A percentile compares a stretch with the other conserved stretches of the same genome.
Conservation (phyloP, 2,329 filamentous ascomycete species). For the Plectosphaerella plurivora region DNA sequence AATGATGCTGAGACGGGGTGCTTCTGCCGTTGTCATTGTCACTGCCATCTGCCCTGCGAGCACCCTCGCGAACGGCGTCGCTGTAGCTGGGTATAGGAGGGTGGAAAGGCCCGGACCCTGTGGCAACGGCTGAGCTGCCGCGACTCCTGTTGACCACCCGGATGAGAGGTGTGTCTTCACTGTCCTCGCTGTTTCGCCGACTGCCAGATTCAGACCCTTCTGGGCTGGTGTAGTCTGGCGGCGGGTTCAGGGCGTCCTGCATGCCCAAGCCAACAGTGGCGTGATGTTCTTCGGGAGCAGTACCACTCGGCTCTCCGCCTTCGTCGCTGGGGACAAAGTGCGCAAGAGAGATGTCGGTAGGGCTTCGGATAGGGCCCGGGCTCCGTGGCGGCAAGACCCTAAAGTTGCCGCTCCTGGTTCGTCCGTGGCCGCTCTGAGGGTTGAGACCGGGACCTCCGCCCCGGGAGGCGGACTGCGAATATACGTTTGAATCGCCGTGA, state of each 20-base stretch:
- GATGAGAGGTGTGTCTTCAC: slow-evolving; percentile 50
- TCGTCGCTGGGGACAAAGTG: slow-evolving; percentile 71
- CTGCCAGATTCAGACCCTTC: slow-evolving; percentile 54
- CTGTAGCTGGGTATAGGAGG: slow-evolving; percentile 82
- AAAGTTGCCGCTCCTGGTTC: slow-evolving; percentile 75
- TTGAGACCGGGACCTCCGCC: slow-evolving; percentile 41
- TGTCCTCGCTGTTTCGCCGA: slow-evolving; percentile 53
- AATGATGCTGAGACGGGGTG: slow-evolving; percentile 1
- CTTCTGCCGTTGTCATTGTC: background rate
- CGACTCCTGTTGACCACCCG: slow-evolving; percentile 45
- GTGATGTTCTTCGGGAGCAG: slow-evolving; percentile 20
- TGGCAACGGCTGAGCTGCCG: slow-evolving; percentile 39
- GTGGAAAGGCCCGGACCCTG: slow-evolving; percentile 20
- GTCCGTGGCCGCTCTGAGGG: slow-evolving; percentile 57
- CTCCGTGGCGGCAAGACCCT: slow-evolving; percentile 73
- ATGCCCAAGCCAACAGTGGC: slow-evolving; percentile 37
- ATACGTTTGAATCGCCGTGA: slow-evolving; percentile 35
- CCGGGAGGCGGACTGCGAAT: slow-evolving; percentile 33
- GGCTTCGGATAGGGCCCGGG: slow-evolving; percentile 83
- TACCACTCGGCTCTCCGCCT: slow-evolving; percentile 62
- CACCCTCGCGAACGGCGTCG: slow-evolving; percentile 61
- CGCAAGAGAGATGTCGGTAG: slow-evolving; percentile 92
- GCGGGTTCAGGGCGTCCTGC: slow-evolving; percentile 56
- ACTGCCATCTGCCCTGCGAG: slow-evolving; percentile 40
- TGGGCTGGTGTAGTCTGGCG: slow-evolving; percentile 69